Conservation (phyloP, 2,329 filamentous ascomycete genomes). For the Curvularia spicifera region DNA sequence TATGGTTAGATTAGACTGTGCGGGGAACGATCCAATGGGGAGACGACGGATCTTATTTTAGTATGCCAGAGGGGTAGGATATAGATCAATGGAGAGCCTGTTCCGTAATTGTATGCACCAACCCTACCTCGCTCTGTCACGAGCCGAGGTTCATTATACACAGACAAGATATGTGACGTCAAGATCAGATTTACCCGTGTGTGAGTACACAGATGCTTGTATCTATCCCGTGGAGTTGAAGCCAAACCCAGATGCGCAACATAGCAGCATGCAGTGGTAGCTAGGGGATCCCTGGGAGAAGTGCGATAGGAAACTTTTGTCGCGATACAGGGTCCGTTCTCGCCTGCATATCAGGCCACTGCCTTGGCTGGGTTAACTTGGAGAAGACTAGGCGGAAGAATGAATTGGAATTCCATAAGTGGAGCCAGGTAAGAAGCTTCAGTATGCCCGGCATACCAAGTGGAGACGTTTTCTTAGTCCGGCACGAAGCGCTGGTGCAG, state of each 20-base stretch:
- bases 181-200: conserved; percentile 1
- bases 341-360: conserved; percentile 1
- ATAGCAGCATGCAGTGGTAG: background rate
- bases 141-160: conserved; percentile 3
- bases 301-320: background rate
- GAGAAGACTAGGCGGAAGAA: background rate
- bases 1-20: conserved; percentile 3
- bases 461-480: conserved; percentile 1
- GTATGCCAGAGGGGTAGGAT: conserved; percentile 10
- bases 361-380: background rate
- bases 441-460: background rate
- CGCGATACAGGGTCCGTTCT: background rate
- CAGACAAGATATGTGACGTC: background rate
- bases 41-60: background rate
- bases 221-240: background rate
- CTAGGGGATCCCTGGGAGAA: background rate
- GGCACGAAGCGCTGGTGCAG: background rate
- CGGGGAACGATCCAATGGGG: conserved; percentile 2
- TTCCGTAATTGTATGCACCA: conserved; percentile 3
- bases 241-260: background rate
- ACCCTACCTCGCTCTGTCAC: conserved; percentile 1
- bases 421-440: background rate
- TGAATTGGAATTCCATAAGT: background rate
- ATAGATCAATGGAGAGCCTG: conserved; percentile 19
- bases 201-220: background rate